A percentile compares a stretch with the other conserved stretches of the same genome.
These are phyloP conservation scores for Eucalyptus pauciflora DNA, from an alignment of 345 rosid genomes.

Conservation along the genomic window DNA sequence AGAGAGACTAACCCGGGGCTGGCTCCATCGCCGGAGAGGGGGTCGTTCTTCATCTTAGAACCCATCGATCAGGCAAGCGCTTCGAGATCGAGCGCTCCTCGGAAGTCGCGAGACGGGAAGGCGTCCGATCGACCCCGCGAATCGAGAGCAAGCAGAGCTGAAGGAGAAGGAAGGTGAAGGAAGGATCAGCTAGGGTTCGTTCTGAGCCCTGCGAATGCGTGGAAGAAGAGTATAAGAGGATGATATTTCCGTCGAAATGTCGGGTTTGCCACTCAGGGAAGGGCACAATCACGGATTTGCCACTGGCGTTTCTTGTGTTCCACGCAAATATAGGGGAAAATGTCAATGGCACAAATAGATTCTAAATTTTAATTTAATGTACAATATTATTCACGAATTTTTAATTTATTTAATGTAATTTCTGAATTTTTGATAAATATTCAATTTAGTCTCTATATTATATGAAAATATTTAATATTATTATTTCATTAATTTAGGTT, in stretches of 20 bases:
- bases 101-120: not conserved
- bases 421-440: rapidly evolving
- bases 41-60: conserved; percentile 38
- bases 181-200: not conserved
- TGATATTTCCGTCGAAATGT: not conserved
- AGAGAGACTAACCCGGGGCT: conserved; percentile 53
- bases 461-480: rapidly evolving
- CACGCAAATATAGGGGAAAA: not conserved
- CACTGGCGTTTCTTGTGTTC: not conserved
- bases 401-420: not conserved
- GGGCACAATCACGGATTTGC: not conserved
- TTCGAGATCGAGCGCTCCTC: not conserved
- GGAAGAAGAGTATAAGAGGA: not conserved
- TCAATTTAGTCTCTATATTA: rapidly evolving
- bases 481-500: rapidly evolving
- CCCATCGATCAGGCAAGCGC: conserved; percentile 24
- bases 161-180: not conserved
- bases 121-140: not conserved
- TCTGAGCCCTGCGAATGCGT: not conserved
- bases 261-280: not conserved
- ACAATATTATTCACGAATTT: rapidly evolving
- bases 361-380: rapidly evolving
- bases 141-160: not conserved
- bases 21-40: conserved; percentile 59
- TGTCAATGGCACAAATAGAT: rapidly evolving